Evolutionary conservation across 2,329 filamentous ascomycete species (phyloP), one percentile per base, ranked within the genome.

Genomic region (Metarhizium humberi): DNA sequence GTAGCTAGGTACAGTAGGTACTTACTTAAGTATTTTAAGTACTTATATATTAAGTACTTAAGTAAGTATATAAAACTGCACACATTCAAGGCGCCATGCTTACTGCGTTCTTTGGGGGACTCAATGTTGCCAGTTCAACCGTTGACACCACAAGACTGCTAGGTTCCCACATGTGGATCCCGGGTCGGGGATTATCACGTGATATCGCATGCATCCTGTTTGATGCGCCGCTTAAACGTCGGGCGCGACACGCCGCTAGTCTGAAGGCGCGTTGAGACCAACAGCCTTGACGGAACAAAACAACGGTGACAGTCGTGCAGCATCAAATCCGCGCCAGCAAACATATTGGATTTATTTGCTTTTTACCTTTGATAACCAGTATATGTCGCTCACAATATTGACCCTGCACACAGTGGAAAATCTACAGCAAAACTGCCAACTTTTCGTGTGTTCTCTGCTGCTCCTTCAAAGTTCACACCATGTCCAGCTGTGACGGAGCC

Each of bases 141-240:
- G 25, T 25, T 25, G 25, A 25, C 25, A 25, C 25, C 25, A 25
- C 25, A 25, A 25, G 25, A 1, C 25, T 4, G 3, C 25, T 25
- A 25, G 3, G 25, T 25, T 4, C 25, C 25, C 25, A 25, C 25
- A 4, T 25, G 25, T 25, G 25, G 25, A 25, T 25, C 25, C 25
- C 3, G 25, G 25, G 25, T 4, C 4, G 25, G 25, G 3, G 25
- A 25, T 25, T 25, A 34, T 45, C 45, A 48, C 45, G 45, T 48
- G 45, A 48, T 48, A 6, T 29, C 20, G 25, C 25, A 4, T 20
- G 11, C 20, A 14, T 30, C 10, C 4, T 30, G 45, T 16, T 30
- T 5, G 30, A 40, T 40, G 45, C 45, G 51, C 57, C 59, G 59
- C 57, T 42, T 59, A 60, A 60, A 55, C 57, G 34, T 59, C 59